Evolutionary conservation across 495 filamentous ascomycete species (phyloP).

Genomic region (Aspergillus affinis): DNA sequence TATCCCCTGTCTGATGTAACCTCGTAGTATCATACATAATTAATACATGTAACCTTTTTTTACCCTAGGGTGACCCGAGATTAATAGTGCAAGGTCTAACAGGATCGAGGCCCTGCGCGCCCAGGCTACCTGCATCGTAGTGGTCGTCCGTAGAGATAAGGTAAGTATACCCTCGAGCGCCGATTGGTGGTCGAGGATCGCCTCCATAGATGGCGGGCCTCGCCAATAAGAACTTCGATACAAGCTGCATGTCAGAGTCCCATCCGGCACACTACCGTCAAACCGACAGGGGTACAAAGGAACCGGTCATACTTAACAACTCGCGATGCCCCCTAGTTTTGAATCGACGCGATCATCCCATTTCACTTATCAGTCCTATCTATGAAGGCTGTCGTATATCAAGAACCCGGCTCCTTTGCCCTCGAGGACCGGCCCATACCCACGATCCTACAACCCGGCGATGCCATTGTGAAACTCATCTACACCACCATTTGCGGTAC

Average conservation of each 20-base stretch:
- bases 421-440: slow-evolving; percentile 61
- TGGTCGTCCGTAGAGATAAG: background rate
- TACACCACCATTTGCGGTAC: slow-evolving; percentile 79
- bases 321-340: background rate
- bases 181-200: background rate
- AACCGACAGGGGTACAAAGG: background rate
- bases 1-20: background rate
- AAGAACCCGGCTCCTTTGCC: slow-evolving; percentile 19
- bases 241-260: background rate
- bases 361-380: background rate
- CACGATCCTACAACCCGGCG: slow-evolving; percentile 62
- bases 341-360: background rate
- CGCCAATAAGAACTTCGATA: background rate
- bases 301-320: background rate
- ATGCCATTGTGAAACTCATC: slow-evolving; percentile 77
- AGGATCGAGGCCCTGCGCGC: background rate
- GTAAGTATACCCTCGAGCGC: background rate
- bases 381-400: slow-evolving; percentile 46
- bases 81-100: background rate
- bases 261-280: background rate
- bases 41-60: background rate
- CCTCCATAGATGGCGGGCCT: background rate
- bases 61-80: no score
- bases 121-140: background rate
- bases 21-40: background rate